A percentile compares a stretch with the other conserved stretches of the same genome.
Conservation (phyloP, 2,329 filamentous ascomycete genomes). For the Xenoacremonium recifei region DNA sequence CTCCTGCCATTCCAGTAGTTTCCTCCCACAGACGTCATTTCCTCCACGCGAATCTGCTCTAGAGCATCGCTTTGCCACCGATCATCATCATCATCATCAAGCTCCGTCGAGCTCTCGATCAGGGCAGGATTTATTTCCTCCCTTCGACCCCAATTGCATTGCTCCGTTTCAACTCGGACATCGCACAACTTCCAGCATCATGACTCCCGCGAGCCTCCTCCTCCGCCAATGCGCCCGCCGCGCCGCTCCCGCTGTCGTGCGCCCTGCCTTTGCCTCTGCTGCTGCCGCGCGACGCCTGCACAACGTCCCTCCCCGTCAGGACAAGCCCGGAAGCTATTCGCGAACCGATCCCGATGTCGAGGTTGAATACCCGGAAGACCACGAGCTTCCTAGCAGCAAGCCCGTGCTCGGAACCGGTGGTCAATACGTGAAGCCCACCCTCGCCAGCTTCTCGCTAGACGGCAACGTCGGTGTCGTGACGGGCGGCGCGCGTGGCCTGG, state of each 20-base stretch:
- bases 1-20: background rate
- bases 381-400: constrained; percentile 67
- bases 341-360: constrained; percentile 77
- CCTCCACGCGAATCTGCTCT: background rate
- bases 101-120: background rate
- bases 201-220: constrained; percentile 23
- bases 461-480: constrained; percentile 83
- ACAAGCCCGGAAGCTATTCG: constrained; percentile 64
- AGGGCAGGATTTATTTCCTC: constrained; percentile 1
- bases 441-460: constrained; percentile 84
- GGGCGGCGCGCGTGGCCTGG: constrained; percentile 84
- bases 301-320: constrained; percentile 31
- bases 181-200: constrained; percentile 6
- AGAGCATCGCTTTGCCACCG: background rate
- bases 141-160: background rate
- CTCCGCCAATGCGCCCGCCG: constrained; percentile 29
- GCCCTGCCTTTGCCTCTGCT: constrained; percentile 21
- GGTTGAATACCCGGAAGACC: constrained; percentile 75
- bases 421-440: constrained; percentile 78
- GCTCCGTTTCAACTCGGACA: background rate
- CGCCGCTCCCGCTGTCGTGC: constrained; percentile 17
- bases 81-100: background rate
- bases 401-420: constrained; percentile 76
- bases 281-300: constrained; percentile 31
- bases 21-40: background rate